Conservation (phyloP, 768 basidiomycete species). For the Tremella yokohamensis region DNA sequence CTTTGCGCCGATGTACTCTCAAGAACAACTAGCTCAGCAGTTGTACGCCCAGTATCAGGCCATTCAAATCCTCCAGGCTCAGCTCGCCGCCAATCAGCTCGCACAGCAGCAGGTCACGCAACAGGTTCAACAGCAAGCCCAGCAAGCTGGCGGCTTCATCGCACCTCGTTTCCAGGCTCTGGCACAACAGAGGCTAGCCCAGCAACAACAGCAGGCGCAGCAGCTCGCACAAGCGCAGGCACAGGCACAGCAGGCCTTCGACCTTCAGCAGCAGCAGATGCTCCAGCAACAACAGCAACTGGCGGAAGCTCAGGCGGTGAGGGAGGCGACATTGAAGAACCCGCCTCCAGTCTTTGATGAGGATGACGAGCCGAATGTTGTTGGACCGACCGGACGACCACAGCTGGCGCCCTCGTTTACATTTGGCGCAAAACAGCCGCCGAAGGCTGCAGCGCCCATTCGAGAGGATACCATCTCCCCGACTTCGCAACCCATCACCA, state of each 20-base stretch:
- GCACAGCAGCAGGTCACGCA: conserved; percentile 64
- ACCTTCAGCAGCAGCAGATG: conserved; percentile 38
- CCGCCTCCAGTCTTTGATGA: conserved; percentile 46
- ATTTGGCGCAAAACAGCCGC: conserved; percentile 62
- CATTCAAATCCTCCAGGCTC: conserved; percentile 58
- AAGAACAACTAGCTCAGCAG: conserved; percentile 36
- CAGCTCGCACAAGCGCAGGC: conserved; percentile 56
- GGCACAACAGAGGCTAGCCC: conserved; percentile 56
- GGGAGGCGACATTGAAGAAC: conserved; percentile 29
- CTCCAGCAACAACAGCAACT: conserved; percentile 6
- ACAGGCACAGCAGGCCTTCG: conserved; percentile 48
- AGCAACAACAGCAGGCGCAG: conserved; percentile 37
- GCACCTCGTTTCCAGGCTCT: conserved; percentile 81
- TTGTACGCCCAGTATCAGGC: conserved; percentile 38
- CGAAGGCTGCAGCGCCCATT: conserved; percentile 42
- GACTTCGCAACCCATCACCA: conserved; percentile 14
- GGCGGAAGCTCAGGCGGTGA: conserved; percentile 19
- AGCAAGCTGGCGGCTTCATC: conserved; percentile 61
- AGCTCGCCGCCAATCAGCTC: conserved; percentile 57
- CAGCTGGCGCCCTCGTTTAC: conserved; percentile 88
- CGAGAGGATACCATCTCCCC: background rate
- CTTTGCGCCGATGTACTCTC: conserved; percentile 1
- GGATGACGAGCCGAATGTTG: conserved; percentile 23
- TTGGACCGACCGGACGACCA: conserved; percentile 66
- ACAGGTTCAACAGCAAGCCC: conserved; percentile 29